Base-by-base conservation (phyloP, 768 basidiomycete species). In the Xerocomellus chrysenteron region DNA sequence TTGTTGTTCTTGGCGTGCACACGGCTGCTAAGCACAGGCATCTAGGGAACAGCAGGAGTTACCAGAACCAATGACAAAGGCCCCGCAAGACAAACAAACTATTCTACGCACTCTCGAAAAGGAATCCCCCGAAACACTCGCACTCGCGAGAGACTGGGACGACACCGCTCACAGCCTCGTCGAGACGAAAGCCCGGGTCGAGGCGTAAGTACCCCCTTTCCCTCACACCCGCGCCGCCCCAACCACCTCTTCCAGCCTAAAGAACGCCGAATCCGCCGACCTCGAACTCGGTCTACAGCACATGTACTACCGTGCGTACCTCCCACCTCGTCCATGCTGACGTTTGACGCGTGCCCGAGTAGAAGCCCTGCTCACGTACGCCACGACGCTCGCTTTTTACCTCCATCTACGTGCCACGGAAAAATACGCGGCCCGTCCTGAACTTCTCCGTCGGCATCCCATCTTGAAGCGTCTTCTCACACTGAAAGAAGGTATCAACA, bases 321-420 rank as follows among this genome's bases (percentile, higher is more conserved):
- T 51, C n/a, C 3, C 33, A 19, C 52, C 40, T 26, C 26, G 10
- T 41, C 8, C 9, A 7, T 19, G 10, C 44, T 54, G 21, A 46
- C 32, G 7, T 21, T 37, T 51, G 21, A 8, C 35, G 19, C 48
- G 36, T 37, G 19, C 56, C 24, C 17, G 50, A 59, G 30, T 70
- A 98, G 95, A 98, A 78, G 82, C 94, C 1, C 78, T 96, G 2
- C 75, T 97, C 37, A 92, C 94, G 10, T 98, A 98, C 67, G 81
- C 91, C 19, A 91, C 94, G 1, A 87, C 86, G 2, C 85, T 98
- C 44, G 90, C 94, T 1, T 98, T 94, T 75, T 98, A 96, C 74
- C 76, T 98, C 40, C 85, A 94, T 70, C 79, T 98, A n/a, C 84
- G 90, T 17, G 78, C 89, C 24, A 81, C 80, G 40, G 77, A 82